Conservation (phyloP, 768 basidiomycete species). For the Amanita rimosa region DNA sequence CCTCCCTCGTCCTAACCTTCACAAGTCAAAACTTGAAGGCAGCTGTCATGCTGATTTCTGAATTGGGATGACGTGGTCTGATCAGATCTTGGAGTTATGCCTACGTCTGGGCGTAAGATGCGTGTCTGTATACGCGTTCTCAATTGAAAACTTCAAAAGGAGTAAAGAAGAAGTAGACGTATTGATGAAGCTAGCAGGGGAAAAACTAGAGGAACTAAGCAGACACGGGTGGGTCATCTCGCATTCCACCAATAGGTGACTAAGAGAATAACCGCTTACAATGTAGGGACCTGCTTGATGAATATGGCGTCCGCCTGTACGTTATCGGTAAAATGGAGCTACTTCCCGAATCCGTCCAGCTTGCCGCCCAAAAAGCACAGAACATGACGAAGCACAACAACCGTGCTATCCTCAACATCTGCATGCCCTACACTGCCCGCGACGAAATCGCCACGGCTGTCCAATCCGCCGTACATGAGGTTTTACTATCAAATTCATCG, state of each 20-base stretch:
- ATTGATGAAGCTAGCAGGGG: slow-evolving; percentile 78
- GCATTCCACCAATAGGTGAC: background rate
- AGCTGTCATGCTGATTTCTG: background rate
- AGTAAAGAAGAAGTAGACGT: slow-evolving; percentile 76
- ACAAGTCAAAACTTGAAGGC: background rate
- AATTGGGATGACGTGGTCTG: background rate
- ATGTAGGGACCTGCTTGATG: slow-evolving; percentile 65
- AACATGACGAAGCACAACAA: slow-evolving; percentile 63
- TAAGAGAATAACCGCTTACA: background rate
- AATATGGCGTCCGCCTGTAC: slow-evolving; percentile 77
- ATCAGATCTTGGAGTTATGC: slow-evolving; percentile 78
- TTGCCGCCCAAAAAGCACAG: slow-evolving; percentile 62
- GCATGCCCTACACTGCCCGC: slow-evolving; percentile 85
- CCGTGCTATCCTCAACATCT: slow-evolving; percentile 75
- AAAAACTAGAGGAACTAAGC: slow-evolving; percentile 68
- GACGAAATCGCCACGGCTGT: slow-evolving; percentile 88
- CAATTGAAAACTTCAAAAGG: slow-evolving; percentile 95
- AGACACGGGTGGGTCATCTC: slow-evolving; percentile 60
- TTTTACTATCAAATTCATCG: slow-evolving; percentile 14
- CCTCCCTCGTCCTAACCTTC: background rate
- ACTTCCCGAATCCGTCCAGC: slow-evolving; percentile 69
- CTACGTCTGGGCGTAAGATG: slow-evolving; percentile 67
- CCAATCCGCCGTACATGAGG: slow-evolving; percentile 33
- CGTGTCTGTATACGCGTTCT: slow-evolving; percentile 95
- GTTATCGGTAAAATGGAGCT: slow-evolving; percentile 67